Percentiles rank a stretch among this genome's conserved stretches.
Evolutionary conservation across 768 basidiomycete genomes (phyloP).

Genomic region (Gautieria morchelliformis): DNA sequence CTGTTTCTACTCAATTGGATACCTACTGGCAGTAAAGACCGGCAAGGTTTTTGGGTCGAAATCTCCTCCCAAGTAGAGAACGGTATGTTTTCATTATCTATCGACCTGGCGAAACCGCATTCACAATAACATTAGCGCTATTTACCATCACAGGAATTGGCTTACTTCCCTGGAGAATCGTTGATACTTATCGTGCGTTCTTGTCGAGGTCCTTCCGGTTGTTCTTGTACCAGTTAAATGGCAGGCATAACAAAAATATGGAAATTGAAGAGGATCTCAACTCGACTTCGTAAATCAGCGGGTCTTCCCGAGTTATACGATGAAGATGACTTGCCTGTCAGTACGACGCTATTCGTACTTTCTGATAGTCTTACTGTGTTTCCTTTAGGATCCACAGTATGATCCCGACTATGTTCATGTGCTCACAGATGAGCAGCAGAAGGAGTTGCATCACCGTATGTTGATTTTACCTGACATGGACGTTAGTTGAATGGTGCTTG

Average conservation of each 20-base stretch:
- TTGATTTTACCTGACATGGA: constrained; percentile 4
- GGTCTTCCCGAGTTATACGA: constrained; percentile 65
- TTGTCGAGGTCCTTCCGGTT: neutral
- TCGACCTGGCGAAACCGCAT: neutral
- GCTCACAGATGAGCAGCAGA: constrained; percentile 53
- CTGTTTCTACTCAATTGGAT: constrained; percentile 61
- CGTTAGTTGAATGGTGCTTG: constrained; percentile 4
- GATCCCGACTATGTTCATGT: constrained; percentile 67
- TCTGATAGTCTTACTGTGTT: neutral
- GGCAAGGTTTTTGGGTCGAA: constrained; percentile 77
- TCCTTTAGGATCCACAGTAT: constrained; percentile 48
- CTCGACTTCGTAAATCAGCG: constrained; percentile 45
- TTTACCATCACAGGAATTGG: constrained; percentile 75
- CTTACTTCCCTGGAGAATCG: constrained; percentile 62
- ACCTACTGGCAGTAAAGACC: constrained; percentile 56
- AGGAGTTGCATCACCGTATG: constrained; percentile 56
- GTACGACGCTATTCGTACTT: neutral
- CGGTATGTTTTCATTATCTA: constrained; percentile 29
- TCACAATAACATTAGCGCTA: constrained; percentile 33
- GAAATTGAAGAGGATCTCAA: constrained; percentile 56
- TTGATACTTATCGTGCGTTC: constrained; percentile 65
- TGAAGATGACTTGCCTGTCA: constrained; percentile 58
- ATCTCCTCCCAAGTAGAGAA: constrained; percentile 68
- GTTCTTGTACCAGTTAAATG: neutral
- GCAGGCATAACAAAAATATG: constrained; percentile 67